Evolutionary conservation across 2,329 filamentous ascomycete species (phyloP).

Genomic region (Diaporthe australafricana): DNA sequence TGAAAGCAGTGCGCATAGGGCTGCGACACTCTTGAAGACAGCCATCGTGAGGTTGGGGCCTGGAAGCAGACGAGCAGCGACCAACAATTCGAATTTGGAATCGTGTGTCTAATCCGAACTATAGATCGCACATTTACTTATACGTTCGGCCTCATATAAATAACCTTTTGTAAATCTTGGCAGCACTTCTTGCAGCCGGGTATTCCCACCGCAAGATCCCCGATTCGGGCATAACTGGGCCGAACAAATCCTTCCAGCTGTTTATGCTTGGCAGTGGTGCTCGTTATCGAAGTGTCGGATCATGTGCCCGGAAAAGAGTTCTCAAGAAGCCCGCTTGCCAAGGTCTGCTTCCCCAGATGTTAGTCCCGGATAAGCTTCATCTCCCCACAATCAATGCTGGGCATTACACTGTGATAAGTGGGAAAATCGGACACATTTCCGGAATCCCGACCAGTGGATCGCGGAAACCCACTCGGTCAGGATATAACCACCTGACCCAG

Average conservation of each 20-base stretch:
- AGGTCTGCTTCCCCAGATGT: constrained; percentile 1
- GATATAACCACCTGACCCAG: neutral
- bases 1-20: neutral
- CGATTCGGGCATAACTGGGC: constrained; percentile 17
- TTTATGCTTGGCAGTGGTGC: constrained; percentile 14
- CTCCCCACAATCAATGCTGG: constrained; percentile 9
- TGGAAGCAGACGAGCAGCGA: neutral
- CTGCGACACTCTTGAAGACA: neutral
- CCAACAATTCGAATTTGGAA: fast-evolving
- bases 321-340: constrained; percentile 11
- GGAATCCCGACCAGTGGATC: neutral
- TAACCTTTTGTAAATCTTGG: neutral
- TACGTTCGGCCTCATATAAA: neutral
- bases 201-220: neutral
- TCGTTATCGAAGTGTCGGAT: neutral
- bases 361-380: constrained; percentile 17
- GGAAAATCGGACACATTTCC: constrained; percentile 11
- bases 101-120: neutral
- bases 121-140: neutral
- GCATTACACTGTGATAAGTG: constrained; percentile 16
- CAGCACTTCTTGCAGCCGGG: neutral
- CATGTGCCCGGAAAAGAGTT: constrained; percentile 21
- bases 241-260: constrained; percentile 3
- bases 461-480: constrained; percentile 14
- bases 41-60: neutral